Evolutionary conservation across 1,284 basidiomycete species (phyloP).

Genomic region (Tilletia walkeri): DNA sequence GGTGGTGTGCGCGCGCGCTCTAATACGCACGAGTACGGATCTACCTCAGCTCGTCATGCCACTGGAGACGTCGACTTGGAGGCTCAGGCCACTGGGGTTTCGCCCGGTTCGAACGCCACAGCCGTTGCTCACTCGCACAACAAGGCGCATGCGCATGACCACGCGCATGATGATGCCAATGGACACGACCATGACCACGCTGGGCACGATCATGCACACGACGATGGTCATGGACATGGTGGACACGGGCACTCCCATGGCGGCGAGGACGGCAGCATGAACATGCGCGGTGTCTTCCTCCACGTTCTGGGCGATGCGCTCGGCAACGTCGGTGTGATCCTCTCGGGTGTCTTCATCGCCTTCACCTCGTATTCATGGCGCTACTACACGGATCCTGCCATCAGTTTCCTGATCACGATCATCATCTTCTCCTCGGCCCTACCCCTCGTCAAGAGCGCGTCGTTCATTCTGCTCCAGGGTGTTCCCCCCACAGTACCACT

Average conservation of each 20-base stretch:
- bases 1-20: not conserved
- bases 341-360: slow-evolving; percentile 70
- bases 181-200: slow-evolving; percentile 23
- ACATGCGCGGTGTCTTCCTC: slow-evolving; percentile 90
- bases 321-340: slow-evolving; percentile 96
- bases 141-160: slow-evolving; percentile 22
- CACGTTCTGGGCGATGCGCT: slow-evolving; percentile 92
- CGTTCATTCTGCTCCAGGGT: slow-evolving; percentile 94
- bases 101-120: not conserved
- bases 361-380: slow-evolving; percentile 48
- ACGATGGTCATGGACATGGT: slow-evolving; percentile 54
- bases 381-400: slow-evolving; percentile 88
- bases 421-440: slow-evolving; percentile 96
- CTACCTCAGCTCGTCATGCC: not conserved
- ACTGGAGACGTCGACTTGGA: not conserved
- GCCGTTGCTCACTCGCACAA: not conserved
- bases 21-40: slow-evolving; percentile 21
- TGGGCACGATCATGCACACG: slow-evolving; percentile 31
- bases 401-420: slow-evolving; percentile 88
- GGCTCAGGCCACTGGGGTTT: not conserved
- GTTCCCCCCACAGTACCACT: slow-evolving; percentile 86
- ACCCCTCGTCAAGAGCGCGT: slow-evolving; percentile 88
- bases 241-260: slow-evolving; percentile 64
- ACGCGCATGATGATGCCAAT: slow-evolving; percentile 19
- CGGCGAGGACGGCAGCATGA: slow-evolving; percentile 72